phyloP scores from a whole-genome alignment of 805 yeast species.

The Tanozyma kutaoensis region DNA sequence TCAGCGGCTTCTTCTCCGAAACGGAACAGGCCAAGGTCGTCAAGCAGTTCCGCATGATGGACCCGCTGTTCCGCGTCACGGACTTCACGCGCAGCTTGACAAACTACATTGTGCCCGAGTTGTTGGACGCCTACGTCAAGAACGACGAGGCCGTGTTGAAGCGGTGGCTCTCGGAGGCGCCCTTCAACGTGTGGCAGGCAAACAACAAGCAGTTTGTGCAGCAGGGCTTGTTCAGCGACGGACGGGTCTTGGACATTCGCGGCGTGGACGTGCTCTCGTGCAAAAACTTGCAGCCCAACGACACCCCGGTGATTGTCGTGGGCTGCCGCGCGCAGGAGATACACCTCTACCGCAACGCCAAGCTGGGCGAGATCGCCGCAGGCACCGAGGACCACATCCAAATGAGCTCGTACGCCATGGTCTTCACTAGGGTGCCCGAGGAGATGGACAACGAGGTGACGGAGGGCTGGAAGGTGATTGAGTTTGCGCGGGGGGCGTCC shows the following conservation, averaged over 20 bases:
- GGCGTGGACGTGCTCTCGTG: slow-evolving; percentile 88
- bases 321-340: slow-evolving; percentile 96
- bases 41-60: slow-evolving; percentile 74
- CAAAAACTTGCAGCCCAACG: slow-evolving; percentile 78
- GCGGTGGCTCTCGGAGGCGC: slow-evolving; percentile 93
- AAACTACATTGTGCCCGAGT: slow-evolving; percentile 88
- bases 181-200: slow-evolving; percentile 87
- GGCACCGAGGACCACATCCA: slow-evolving; percentile 91
- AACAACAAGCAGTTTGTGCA: slow-evolving; percentile 86
- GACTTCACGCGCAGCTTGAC: slow-evolving; percentile 73
- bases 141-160: slow-evolving; percentile 79
- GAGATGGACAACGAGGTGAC: slow-evolving; percentile 82
- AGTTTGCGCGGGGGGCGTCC: slow-evolving; percentile 88
- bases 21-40: slow-evolving; percentile 93
- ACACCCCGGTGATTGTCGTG: slow-evolving; percentile 83
- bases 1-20: slow-evolving; percentile 86
- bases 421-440: slow-evolving; percentile 84
- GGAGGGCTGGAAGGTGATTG: slow-evolving; percentile 94
- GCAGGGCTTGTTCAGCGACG: slow-evolving; percentile 84
- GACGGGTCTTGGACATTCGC: slow-evolving; percentile 84
- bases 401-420: slow-evolving; percentile 93
- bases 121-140: slow-evolving; percentile 86
- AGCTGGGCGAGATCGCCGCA: slow-evolving; percentile 90
- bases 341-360: slow-evolving; percentile 73
- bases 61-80: slow-evolving; percentile 74